These are phyloP conservation scores for Monosporascus sp. DNA, from an alignment of 2,329 filamentous ascomycete genomes.

Conservation along the genomic window DNA sequence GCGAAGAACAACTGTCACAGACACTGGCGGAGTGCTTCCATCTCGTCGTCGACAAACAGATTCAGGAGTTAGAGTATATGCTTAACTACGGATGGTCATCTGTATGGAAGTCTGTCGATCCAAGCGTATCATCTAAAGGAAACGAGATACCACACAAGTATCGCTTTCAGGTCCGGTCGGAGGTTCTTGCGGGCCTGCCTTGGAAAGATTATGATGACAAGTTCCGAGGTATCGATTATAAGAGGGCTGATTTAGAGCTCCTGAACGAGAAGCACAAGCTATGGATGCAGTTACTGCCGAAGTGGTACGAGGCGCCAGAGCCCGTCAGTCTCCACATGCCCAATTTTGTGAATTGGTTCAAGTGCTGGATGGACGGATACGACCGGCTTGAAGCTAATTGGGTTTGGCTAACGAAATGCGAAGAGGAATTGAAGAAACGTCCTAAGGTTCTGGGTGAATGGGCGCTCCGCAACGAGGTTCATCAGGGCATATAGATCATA, in stretches of 20 bases:
- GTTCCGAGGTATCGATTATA: not conserved
- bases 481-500: too few relatives aligned
- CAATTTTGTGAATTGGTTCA: not conserved
- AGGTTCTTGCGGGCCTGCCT: not conserved
- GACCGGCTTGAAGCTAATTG: not conserved
- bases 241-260: not conserved
- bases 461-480: not conserved
- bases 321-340: not conserved
- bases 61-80: not conserved
- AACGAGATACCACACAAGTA: not conserved
- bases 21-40: not conserved
- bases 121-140: not conserved
- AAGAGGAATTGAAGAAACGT: not conserved
- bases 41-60: not conserved
- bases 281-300: not conserved
- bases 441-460: not conserved
- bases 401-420: not conserved
- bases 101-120: not conserved
- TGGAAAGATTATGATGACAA: not conserved
- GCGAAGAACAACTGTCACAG: not conserved
- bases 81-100: not conserved
- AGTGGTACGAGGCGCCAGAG: not conserved
- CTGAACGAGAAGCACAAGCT: not conserved
- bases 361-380: constrained; percentile 1
- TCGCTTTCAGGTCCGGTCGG: not conserved